A percentile compares a stretch with the other conserved stretches of the same genome.
These are phyloP conservation scores for Calendula officinalis DNA, from an alignment of 129 eudicot species.

Conservation along the genomic window DNA sequence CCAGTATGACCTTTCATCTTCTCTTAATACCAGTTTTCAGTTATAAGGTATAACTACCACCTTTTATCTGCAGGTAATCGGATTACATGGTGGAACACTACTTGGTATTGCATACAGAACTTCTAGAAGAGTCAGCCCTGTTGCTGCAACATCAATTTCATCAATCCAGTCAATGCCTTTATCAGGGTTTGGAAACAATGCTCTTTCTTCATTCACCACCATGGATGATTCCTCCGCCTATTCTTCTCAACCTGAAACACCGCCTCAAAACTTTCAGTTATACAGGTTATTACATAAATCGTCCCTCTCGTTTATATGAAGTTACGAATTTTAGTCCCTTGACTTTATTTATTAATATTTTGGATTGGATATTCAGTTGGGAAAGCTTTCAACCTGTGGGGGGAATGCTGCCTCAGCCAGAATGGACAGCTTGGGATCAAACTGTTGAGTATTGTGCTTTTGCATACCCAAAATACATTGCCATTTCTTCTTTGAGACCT, in stretches of 20 bases:
- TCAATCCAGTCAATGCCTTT: constrained; percentile 93
- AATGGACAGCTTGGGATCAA: constrained; percentile 99
- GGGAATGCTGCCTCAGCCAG: constrained; percentile 97
- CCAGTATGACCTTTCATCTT: constrained; percentile 45
- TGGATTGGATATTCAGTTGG: constrained; percentile 58
- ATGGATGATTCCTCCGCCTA: constrained; percentile 64
- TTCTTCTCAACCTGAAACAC: constrained; percentile 65
- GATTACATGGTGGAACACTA: constrained; percentile 93
- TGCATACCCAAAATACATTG: constrained; percentile 86
- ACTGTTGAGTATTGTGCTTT: constrained; percentile 99
- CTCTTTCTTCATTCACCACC: constrained; percentile 70
- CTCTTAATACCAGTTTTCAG: neutral
- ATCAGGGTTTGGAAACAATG: constrained; percentile 68
- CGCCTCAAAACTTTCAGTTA: constrained; percentile 87
- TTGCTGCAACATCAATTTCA: constrained; percentile 88
- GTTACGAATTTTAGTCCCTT: no score
- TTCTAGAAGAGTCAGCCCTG: constrained; percentile 80
- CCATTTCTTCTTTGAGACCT: constrained; percentile 92
- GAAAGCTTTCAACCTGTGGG: constrained; percentile 98
- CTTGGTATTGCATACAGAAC: constrained; percentile 92
- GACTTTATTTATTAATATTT: neutral
- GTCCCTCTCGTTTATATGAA: no score
- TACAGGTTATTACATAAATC: constrained; percentile 39
- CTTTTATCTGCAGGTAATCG: constrained; percentile 49
- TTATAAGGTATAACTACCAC: no score